A percentile compares a stretch with the other conserved stretches of the same genome.
Conservation (phyloP, 208 protist species). For the Strigomonas culicis region DNA sequence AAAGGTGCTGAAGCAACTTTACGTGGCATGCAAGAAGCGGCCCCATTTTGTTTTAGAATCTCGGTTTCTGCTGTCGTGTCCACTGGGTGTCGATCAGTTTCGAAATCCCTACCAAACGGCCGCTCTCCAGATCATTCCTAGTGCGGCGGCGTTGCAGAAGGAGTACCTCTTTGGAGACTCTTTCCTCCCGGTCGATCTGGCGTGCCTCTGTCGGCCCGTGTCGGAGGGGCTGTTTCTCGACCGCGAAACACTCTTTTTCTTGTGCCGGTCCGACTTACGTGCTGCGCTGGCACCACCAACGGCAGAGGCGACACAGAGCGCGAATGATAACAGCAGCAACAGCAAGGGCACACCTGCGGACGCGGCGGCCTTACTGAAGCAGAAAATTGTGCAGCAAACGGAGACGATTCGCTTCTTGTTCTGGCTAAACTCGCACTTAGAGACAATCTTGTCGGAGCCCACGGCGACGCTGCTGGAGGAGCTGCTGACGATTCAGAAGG, state of each 20-base stretch:
- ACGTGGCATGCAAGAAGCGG: slow-evolving; percentile 22
- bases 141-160: no score
- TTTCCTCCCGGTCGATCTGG: neutral
- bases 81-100: slow-evolving; percentile 13
- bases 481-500: slow-evolving; percentile 30
- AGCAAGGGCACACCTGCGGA: no score
- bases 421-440: slow-evolving; percentile 54
- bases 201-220: slow-evolving; percentile 19
- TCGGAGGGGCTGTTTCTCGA: slow-evolving; percentile 33
- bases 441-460: slow-evolving; percentile 26
- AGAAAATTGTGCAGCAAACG: slow-evolving; percentile 25
- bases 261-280: slow-evolving; percentile 32
- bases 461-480: slow-evolving; percentile 30
- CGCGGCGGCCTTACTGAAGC: neutral
- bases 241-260: slow-evolving; percentile 18
- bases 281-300: slow-evolving; percentile 3
- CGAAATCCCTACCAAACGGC: no score
- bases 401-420: slow-evolving; percentile 49
- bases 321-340: no score
- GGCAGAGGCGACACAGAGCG: no score
- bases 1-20: slow-evolving; percentile 52
- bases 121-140: no score
- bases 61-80: slow-evolving; percentile 74
- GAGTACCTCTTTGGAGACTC: no score
- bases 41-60: slow-evolving; percentile 74